Base-by-base conservation (phyloP, 768 basidiomycete genomes). In the Leccinum rimulosum region DNA sequence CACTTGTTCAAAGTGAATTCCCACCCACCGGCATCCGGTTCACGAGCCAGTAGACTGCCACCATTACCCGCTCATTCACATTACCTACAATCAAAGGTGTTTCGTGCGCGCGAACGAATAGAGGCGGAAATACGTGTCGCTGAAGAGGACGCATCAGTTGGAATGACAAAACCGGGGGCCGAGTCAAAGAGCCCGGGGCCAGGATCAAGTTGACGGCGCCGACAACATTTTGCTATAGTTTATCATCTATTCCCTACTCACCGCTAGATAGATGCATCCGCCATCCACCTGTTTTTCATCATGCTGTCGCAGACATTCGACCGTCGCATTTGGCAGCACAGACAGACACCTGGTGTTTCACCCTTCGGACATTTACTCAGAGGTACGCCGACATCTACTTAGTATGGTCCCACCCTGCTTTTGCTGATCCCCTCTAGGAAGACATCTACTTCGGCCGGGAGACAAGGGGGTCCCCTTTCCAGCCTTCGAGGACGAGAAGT, bases 21-120 rank as follows among this genome's bases (percentile, higher is more conserved):
- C 25, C 88, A 80, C 59, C 75, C 66, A 56, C 80, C 80, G 65
- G 75, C 74, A 38, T 59, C 80, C 8, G 63, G 70, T 31, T 30
- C 68, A 54, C 67, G 66, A 43, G 66, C 80, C 14, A 76, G 81
- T 38, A 83, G 79, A 70, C 75, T 74, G 25, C 70, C 75, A 4
- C 64, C 75, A 25, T 76, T 73, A 27, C 80, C 80, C 22, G 66
- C 75, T 38, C 80, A 93, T 70, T 95, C 93, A 36, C 92, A 95
- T 74, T 98, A 98, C 74, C 80, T 98, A 12, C 95, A 96, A 71
- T 95, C 93, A 33, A 99, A 99, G 76, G 93, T 99, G n/a, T 84
- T 93, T 49, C 86, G 97, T 45, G 96, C 97, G 19, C 83, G 87
- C 56, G 95, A 98, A 76, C 86, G 97, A 76, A 87, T 98, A 82